A percentile compares a stretch with the other conserved stretches of the same genome.
Conservation (phyloP, 1,284 basidiomycete species). For the Ganoderma multipileum region DNA sequence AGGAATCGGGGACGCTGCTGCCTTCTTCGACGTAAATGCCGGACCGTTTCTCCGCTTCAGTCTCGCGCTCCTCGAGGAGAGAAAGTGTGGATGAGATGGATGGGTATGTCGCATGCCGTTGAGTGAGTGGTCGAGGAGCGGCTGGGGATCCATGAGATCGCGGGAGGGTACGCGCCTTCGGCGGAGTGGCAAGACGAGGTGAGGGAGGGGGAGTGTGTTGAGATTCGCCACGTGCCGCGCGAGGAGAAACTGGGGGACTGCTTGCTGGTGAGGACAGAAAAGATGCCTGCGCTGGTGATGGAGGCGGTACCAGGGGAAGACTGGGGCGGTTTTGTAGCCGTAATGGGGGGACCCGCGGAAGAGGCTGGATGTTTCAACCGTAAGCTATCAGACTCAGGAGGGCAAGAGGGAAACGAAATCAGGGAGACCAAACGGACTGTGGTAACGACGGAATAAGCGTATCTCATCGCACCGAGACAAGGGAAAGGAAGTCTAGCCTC, state of each 20-base stretch:
- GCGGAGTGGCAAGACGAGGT: constrained; percentile 22
- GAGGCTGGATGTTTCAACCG: constrained; percentile 19
- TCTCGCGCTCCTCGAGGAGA: constrained; percentile 38
- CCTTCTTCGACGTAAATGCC: constrained; percentile 36
- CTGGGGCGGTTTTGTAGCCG: constrained; percentile 24
- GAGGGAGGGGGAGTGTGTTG: constrained; percentile 29
- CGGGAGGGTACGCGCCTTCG: constrained; percentile 27
- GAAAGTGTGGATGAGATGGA: constrained; percentile 42
- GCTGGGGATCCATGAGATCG: constrained; percentile 18
- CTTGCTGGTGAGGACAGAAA: constrained; percentile 12
- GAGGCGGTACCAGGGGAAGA: constrained; percentile 28
- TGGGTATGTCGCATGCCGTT: constrained; percentile 39
- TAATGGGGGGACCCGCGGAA: constrained; percentile 26
- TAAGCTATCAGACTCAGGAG: not conserved
- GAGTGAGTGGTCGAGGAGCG: constrained; percentile 12
- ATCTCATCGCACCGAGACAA: not conserved
- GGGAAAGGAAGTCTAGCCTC: not conserved
- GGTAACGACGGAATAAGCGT: not conserved
- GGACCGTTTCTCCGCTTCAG: constrained; percentile 35
- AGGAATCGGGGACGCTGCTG: constrained; percentile 1
- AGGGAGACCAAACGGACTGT: not conserved
- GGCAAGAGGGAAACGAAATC: not conserved
- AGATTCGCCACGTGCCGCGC: constrained; percentile 9
- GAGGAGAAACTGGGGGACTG: constrained; percentile 17
- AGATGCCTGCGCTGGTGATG: constrained; percentile 20